Base-by-base conservation (phyloP, 2,329 filamentous ascomycete species). In the Alternaria metachromatica region DNA sequence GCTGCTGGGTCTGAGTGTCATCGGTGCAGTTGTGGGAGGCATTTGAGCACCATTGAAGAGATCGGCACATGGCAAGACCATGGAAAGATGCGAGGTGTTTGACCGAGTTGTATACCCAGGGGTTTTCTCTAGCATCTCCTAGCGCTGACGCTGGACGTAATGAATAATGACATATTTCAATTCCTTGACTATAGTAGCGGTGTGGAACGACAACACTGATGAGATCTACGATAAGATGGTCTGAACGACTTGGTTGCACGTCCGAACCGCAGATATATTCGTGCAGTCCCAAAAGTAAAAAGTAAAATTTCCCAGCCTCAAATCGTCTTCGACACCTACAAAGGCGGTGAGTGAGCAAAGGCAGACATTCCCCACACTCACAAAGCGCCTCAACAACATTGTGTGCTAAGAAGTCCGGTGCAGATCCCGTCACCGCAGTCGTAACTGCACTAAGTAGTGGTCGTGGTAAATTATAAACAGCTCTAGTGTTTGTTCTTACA, bases 1-100 rank as follows among this genome's bases (percentile, higher is more conserved):
- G 3, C 37, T 71, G 45, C 15, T 69, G 4, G 53, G 56, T n/a
- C 20, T 69, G 51, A 60, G 66, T n/a, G 30, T 69, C 46, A 43
- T 69, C 13, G 64, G 60, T n/a, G 48, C 60, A 9, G 45, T 60
- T 5, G 11, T 64, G 23, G 58, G 58, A 18, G 33, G 45, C 20
- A 15, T 58, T 0, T 64, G 23, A 55, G 21, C 20, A 3, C 8
- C 18, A 3, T 7, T 1, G 8, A 21, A 30, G n/a, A 33, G 18
- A 15, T 2, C 6, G 8, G 49, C 0, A 4, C 8, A 2, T 8
- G 11, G 20, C 3, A 21, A 11, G 5, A n/a, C 18, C 11, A 1
- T 37, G 6, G 6, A 18, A 11, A 5, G 20, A 28, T 10, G 49
- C 12, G 11, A 30, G 74, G 75, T 26, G 18, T 2, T 44, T 28